Evolutionary conservation across 2,329 filamentous ascomycete genomes (phyloP).

Genomic region (Dryadomyces quercivorus): DNA sequence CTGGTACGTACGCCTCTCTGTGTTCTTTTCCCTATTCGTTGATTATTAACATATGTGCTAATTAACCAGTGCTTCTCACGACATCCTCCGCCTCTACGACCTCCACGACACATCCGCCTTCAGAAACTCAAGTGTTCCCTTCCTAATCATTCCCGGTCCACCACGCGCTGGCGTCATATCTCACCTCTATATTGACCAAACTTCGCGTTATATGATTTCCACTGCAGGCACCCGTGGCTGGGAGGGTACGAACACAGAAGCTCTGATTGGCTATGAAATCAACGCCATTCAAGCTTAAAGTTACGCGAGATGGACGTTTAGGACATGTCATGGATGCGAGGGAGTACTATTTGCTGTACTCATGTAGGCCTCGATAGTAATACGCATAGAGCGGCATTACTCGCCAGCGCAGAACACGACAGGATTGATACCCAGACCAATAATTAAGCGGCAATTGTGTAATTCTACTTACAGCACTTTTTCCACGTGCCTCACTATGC

Average conservation of each 20-base stretch:
- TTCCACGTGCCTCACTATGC: background rate
- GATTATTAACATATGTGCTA: background rate
- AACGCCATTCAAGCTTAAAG: constrained; percentile 14
- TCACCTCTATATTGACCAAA: constrained; percentile 74
- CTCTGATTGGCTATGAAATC: constrained; percentile 91
- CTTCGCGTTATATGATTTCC: constrained; percentile 81
- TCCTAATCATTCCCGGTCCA: constrained; percentile 88
- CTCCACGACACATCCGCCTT: constrained; percentile 52
- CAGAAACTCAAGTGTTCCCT: constrained; percentile 74
- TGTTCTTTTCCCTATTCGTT: background rate
- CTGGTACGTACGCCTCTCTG: constrained; percentile 33
- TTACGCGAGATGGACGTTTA: too few species aligned
- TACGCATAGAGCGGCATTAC: too few species aligned
- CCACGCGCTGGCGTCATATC: constrained; percentile 76
- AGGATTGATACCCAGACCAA: too few species aligned
- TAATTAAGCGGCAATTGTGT: too few species aligned
- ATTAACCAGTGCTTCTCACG: constrained; percentile 62
- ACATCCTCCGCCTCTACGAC: constrained; percentile 89
- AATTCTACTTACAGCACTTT: background rate
- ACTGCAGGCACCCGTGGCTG: constrained; percentile 87
- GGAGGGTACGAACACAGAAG: constrained; percentile 85
- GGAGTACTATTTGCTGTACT: too few species aligned
- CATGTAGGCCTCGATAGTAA: too few species aligned
- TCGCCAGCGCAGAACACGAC: too few species aligned
- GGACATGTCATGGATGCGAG: background rate